Evolutionary conservation across 2,329 filamentous ascomycete species (phyloP).

Genomic region (Leptographium lundbergii): DNA sequence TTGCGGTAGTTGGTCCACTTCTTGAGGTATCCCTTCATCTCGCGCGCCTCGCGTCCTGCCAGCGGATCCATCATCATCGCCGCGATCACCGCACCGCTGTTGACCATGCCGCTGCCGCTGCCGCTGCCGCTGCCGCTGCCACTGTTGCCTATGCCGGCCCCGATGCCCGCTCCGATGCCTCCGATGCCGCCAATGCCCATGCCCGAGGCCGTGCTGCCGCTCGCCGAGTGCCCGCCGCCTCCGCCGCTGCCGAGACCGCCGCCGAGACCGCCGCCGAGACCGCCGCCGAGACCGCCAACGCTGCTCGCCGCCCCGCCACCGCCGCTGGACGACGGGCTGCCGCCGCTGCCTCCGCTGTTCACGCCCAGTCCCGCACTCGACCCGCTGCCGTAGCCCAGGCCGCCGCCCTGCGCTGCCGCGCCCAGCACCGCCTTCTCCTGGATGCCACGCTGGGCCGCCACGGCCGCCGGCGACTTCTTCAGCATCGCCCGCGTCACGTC

Average conservation of each 20-base stretch:
- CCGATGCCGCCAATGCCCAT: neutral
- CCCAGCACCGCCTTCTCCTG: conserved; percentile 95
- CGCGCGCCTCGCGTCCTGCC: conserved; percentile 74
- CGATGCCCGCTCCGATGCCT: neutral
- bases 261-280: neutral
- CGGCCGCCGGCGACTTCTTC: conserved; percentile 88
- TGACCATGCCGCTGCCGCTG: neutral
- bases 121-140: neutral
- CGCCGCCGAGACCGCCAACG: neutral
- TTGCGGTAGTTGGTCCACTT: conserved; percentile 99
- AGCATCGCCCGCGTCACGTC: conserved; percentile 78
- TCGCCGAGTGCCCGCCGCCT: neutral
- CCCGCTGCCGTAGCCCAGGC: conserved; percentile 11
- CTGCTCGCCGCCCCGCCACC: neutral
- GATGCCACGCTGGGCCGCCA: conserved; percentile 85
- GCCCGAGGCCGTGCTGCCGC: neutral
- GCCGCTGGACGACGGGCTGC: neutral
- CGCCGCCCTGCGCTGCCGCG: conserved; percentile 46
- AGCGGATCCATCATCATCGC: conserved; percentile 32
- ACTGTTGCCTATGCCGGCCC: neutral
- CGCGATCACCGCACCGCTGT: neutral
- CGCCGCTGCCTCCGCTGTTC: neutral
- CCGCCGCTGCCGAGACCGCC: neutral
- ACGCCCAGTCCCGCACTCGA: neutral
- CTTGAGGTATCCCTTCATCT: conserved; percentile 98